Base-by-base conservation (phyloP, 768 basidiomycete species). In the Agrocybe chaxingu region DNA sequence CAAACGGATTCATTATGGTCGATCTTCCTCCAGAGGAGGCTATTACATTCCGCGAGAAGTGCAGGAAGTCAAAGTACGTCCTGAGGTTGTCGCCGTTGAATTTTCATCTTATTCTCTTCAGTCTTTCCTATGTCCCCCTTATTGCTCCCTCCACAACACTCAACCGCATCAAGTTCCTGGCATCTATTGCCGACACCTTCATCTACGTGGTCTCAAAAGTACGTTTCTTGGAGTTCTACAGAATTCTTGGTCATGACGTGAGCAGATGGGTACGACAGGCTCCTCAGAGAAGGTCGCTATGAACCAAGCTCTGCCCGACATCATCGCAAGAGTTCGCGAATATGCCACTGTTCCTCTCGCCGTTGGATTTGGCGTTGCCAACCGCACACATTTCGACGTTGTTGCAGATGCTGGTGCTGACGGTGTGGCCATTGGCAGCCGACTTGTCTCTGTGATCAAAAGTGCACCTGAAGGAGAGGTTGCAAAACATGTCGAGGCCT, bases 191-290 rank as follows among this genome's bases (percentile, higher is more conserved):
- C 12, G 97, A 99, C 67, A 85, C 87, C 2, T 98, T 99, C 76
- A 92, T 99, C 55, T 99, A 99, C 66, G 84, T 99, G 42, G 95
- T 98, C n/a, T 97, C 95, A 42, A 96, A 92, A 76, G 93, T 89
- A 59, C 35, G 70, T 56, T 16, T 31, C 7, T 7, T 19, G 24
- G 44, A 24, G 18, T n/a, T 36, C 18, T 42, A 13, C 31, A 19
- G 3, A 9, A 43, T 46, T 57, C 33, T 29, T 34, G 24, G 13
- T 43, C 51, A 44, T 57, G 50, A 46, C 35, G 8, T 19, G n/a
- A 7, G 45, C 50, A 70, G 92, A 99, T 99, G 97, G 97, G 97
- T 10, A 97, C 92, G 1, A 99, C 97, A 1, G 97, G 97, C 30
- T 97, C 96, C 7, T 89, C 91, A 2, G 84, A 80, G 39, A 71